Base-by-base conservation (phyloP, 768 basidiomycete genomes). In the Goffeauzyma gilvescens region DNA sequence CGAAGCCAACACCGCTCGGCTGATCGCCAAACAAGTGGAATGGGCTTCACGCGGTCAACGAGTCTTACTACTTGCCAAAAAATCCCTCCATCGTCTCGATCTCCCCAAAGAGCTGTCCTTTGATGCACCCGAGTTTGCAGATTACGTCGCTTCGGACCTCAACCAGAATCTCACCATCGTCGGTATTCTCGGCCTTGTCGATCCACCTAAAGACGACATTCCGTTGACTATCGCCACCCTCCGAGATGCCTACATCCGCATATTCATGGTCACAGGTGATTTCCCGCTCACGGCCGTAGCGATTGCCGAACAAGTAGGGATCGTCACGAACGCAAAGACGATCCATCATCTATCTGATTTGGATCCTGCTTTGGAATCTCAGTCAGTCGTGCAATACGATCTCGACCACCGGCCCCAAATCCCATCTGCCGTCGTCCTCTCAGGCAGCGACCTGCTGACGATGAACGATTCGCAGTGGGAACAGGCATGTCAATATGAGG, bases 291-390 rank as follows among this genome's bases (percentile, higher is more conserved):
- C 43, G 18, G 44, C 48, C 32, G 65, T 70, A 3, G 74, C 78
- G 0, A 78, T 79, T 46, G 76, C 76, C 9, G 63, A 67, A 9
- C 72, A 75, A 49, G 74, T 73, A n/a, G 71, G 75, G 20, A 73
- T 75, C 46, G 66, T 75, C 33, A 67, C 70, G 4, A 58, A 68
- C 27, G 46, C 66, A 0, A 39, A 44, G 2, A 35, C 52, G 0
- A 57, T 72, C 12, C 66, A 71, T 37, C 63, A 58, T 22, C 48
- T 67, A 3, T 46, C 63, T 6, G 64, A 72, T 50, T 64, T 73
- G 1, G 43, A 60, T 26, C 49, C 56, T 6, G 54, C 65, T n/a
- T 41, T 48, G 8, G 47, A 58, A 4, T 32, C 58, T 6, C 49
- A 49, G 5, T 28, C 27, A 1, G 44, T 58, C 8, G 54, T 55